Base-by-base conservation (phyloP, 129 eudicot genomes). In the Pittosporum tobira region DNA sequence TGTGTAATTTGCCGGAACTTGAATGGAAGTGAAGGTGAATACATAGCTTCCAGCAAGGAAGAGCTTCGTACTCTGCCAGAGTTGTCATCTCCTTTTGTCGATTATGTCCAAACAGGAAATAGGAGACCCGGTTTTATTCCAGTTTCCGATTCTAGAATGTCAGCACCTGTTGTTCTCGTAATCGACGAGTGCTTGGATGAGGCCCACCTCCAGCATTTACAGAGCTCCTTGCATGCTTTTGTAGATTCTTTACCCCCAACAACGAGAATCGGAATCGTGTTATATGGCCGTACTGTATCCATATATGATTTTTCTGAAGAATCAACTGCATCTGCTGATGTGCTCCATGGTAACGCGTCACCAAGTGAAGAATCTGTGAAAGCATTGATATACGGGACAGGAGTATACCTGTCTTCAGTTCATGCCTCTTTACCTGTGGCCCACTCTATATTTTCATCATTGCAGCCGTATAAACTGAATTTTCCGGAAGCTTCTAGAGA, bases 1-100 rank as follows among this genome's bases (percentile, higher is more conserved):
- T 91, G 99, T 55, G 83, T 87, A 16, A 73, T 91, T 69, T 91
- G 99, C 64, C 71, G 91, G 19, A 87, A 81, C 42, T 52, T 91
- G 51, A 91, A 91, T 61, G 94, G 91, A 30, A 83, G 94, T 65
- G 94, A 91, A 66, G 99, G 99, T 29, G 94, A 84, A 74, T 91
- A 87, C 61, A 69, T 87, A 21, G 94, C 99, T 34, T 48, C 88
- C 37, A 83, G 78, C 68, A 83, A 76, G 65, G 94, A 83, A 68
- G 96, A 81, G 22, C 96, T 91, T 64, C 73, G 75, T 20, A 87
- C 70, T 60, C 80, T 91, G 24, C 91, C 91, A 1, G 99, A 91
- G 72, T 58, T 87, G 31, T 80, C 94, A 16, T 87, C 81, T 36
- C 84, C 87, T 31, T 36, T 79, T 76, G 91, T 91, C 3, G 96